These are phyloP conservation scores for Pseudonectria foliicola DNA, from an alignment of 2,329 filamentous ascomycete species.

Conservation along the genomic window DNA sequence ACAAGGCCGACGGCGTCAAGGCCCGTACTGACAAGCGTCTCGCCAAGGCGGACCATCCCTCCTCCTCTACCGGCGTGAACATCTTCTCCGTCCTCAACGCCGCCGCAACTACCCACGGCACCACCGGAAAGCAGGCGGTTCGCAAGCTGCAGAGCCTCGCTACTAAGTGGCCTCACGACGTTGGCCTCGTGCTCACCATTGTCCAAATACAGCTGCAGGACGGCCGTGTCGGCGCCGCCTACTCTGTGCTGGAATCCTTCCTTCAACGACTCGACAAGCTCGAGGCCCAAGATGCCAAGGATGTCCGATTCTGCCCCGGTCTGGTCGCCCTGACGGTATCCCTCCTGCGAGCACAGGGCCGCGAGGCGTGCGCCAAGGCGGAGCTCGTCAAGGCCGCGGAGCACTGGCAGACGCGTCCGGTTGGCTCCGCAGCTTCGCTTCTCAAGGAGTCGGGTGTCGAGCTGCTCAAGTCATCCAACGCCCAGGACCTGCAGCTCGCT, in stretches of 20 bases:
- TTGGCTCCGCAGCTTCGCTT: conserved; percentile 48
- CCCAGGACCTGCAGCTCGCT: conserved; percentile 62
- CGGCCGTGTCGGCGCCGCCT: conserved; percentile 65
- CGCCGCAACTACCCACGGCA: conserved; percentile 62
- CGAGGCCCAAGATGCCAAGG: conserved; percentile 46
- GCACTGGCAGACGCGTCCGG: conserved; percentile 65
- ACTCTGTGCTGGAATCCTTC: conserved; percentile 68
- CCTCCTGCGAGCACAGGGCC: conserved; percentile 69
- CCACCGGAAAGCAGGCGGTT: conserved; percentile 59
- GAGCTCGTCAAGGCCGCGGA: conserved; percentile 73
- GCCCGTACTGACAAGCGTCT: conserved; percentile 39
- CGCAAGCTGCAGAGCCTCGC: conserved; percentile 63
- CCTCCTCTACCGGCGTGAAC: conserved; percentile 27
- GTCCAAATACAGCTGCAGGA: conserved; percentile 73
- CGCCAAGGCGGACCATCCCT: conserved; percentile 19
- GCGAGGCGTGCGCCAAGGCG: conserved; percentile 61
- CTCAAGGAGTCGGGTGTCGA: conserved; percentile 76
- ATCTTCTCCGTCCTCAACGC: conserved; percentile 51
- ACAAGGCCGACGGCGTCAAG: conserved; percentile 59
- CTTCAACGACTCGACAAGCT: conserved; percentile 63
- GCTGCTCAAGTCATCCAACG: conserved; percentile 66
- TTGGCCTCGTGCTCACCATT: conserved; percentile 73
- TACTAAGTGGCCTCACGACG: conserved; percentile 67
- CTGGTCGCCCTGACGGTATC: conserved; percentile 74
- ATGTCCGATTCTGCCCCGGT: conserved; percentile 76